Percentiles rank a stretch among this genome's conserved stretches.
Evolutionary conservation across 2,329 filamentous ascomycete genomes (phyloP).

Genomic region (Aspergillus alliaceus): DNA sequence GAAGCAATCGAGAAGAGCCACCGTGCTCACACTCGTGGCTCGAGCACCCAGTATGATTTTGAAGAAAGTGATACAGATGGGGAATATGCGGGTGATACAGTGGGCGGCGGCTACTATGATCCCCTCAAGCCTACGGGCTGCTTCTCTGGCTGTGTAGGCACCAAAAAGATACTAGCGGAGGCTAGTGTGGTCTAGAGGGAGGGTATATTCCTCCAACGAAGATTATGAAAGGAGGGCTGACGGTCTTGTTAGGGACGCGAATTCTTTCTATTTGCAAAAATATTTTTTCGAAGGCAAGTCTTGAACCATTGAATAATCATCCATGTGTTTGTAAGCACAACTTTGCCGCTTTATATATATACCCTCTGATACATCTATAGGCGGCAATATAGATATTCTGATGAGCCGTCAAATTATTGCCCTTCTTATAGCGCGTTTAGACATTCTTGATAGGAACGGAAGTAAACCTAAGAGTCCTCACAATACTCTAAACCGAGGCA

Average conservation of each 20-base stretch:
- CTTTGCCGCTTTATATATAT: too few species aligned
- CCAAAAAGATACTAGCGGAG: slow-evolving; percentile 8
- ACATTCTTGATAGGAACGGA: not conserved
- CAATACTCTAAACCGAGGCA: not conserved
- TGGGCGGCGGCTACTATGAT: slow-evolving; percentile 52
- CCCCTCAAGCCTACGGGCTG: slow-evolving; percentile 54
- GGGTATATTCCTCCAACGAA: not conserved
- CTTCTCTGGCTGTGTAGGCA: slow-evolving; percentile 36
- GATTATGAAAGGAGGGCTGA: not conserved
- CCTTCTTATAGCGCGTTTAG: not conserved
- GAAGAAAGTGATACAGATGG: slow-evolving; percentile 72
- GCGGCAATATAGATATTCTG: not conserved
- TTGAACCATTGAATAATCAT: not conserved
- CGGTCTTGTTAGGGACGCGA: not conserved
- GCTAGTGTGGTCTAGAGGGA: slow-evolving; percentile 6
- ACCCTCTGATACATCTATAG: too few species aligned
- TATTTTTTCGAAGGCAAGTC: too few species aligned
- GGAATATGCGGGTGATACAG: slow-evolving; percentile 50
- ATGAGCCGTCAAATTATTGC: not conserved
- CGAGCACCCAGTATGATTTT: slow-evolving; percentile 38
- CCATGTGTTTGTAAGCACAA: not conserved
- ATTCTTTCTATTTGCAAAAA: not conserved
- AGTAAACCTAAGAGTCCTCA: not conserved
- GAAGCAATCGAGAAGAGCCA: slow-evolving; percentile 16
- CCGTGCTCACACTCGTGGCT: not conserved